Percentiles rank a stretch among this genome's conserved stretches.
phyloP scores from a whole-genome alignment of 2,329 filamentous ascomycete genomes.

The Macrophomina tecta region DNA sequence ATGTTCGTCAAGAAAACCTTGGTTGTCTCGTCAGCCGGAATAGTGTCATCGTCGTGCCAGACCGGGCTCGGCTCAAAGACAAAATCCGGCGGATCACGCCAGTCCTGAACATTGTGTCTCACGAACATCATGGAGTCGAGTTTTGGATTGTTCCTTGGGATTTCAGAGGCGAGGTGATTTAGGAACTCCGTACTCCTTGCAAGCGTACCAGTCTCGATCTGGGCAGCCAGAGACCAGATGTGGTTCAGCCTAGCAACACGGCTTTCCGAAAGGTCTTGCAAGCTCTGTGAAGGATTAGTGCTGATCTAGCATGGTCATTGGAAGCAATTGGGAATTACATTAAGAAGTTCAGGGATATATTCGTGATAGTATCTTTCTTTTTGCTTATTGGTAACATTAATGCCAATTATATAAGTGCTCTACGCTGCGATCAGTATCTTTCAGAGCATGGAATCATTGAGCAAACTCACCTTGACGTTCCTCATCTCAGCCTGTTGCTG shows the following conservation, averaged over 20 bases:
- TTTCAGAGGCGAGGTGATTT: constrained; percentile 76
- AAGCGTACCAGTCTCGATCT: constrained; percentile 80
- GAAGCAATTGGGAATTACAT: constrained; percentile 61
- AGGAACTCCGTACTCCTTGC: constrained; percentile 75
- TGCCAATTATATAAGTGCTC: constrained; percentile 95
- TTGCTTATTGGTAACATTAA: constrained; percentile 96
- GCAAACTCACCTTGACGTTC: constrained; percentile 71
- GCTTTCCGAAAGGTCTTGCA: constrained; percentile 93
- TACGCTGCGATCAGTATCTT: constrained; percentile 41
- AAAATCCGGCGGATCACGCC: constrained; percentile 84
- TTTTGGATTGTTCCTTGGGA: constrained; percentile 83
- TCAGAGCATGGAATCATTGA: neutral
- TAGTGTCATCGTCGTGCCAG: constrained; percentile 91
- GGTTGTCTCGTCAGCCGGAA: constrained; percentile 84
- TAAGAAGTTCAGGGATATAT: constrained; percentile 90
- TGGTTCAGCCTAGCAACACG: constrained; percentile 82
- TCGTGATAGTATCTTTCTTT: constrained; percentile 98
- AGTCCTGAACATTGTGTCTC: constrained; percentile 82
- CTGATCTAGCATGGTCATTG: constrained; percentile 32
- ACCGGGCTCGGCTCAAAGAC: constrained; percentile 92
- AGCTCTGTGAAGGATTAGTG: constrained; percentile 44
- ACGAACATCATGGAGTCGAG: constrained; percentile 99
- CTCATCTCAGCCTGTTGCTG: constrained; percentile 95
- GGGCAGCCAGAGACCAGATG: constrained; percentile 81
- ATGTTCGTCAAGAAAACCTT: constrained; percentile 93